These are phyloP conservation scores for Fusarium virguliforme DNA, from an alignment of 2,329 filamentous ascomycete species.

Conservation along the genomic window DNA sequence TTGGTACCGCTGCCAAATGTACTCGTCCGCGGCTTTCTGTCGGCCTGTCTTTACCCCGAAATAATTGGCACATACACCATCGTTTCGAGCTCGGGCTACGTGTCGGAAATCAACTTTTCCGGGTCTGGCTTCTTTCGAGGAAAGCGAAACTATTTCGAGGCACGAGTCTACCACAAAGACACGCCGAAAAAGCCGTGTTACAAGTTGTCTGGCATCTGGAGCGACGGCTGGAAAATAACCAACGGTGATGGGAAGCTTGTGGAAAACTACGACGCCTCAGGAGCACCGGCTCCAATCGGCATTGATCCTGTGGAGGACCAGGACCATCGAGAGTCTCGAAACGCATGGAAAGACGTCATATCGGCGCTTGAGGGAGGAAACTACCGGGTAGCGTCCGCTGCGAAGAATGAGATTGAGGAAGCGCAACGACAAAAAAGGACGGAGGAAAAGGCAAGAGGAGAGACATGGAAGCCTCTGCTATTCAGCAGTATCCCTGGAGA, in stretches of 20 bases:
- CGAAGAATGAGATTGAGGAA: conserved; percentile 88
- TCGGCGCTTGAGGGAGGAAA: conserved; percentile 80
- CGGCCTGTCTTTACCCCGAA: conserved; percentile 66
- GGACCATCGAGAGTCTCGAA: conserved; percentile 84
- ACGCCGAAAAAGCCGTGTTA: conserved; percentile 48
- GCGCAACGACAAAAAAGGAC: conserved; percentile 83
- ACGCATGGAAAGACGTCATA: conserved; percentile 86
- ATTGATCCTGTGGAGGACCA: conserved; percentile 72
- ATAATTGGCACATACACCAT: conserved; percentile 64
- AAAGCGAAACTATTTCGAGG: conserved; percentile 62
- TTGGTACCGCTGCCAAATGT: conserved; percentile 66
- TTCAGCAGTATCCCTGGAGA: conserved; percentile 23
- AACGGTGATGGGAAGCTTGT: conserved; percentile 56
- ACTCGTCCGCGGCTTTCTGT: conserved; percentile 64
- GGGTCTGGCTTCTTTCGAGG: conserved; percentile 61
- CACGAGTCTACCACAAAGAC: conserved; percentile 59
- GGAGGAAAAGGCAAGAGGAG: conserved; percentile 70
- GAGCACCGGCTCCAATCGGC: neutral
- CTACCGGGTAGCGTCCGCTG: conserved; percentile 78
- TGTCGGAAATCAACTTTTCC: conserved; percentile 64
- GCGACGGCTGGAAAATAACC: conserved; percentile 41
- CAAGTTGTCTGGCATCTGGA: conserved; percentile 42
- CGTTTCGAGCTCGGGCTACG: conserved; percentile 62
- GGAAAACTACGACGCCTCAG: conserved; percentile 55
- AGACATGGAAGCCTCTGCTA: conserved; percentile 39